A percentile compares a stretch with the other conserved stretches of the same genome.
phyloP scores from a whole-genome alignment of 768 basidiomycete species.

The Rhizopogon vulgaris region DNA sequence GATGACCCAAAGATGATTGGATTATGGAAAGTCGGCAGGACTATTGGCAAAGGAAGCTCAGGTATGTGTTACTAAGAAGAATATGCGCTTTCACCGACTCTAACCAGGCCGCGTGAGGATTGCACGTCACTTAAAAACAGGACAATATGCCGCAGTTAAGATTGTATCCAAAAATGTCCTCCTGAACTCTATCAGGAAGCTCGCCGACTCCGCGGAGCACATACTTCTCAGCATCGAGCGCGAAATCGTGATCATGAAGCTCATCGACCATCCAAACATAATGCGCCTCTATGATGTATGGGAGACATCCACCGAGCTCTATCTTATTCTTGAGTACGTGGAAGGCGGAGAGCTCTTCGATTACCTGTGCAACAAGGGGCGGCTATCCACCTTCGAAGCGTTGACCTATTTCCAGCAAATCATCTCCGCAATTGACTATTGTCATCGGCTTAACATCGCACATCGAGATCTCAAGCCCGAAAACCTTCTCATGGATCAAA shows the following conservation, averaged over 20 bases:
- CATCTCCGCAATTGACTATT: conserved; percentile 86
- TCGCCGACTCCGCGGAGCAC: conserved; percentile 71
- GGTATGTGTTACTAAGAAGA: conserved; percentile 27
- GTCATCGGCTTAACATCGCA: conserved; percentile 89
- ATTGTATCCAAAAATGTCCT: conserved; percentile 77
- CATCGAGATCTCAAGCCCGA: conserved; percentile 95
- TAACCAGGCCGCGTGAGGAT: conserved; percentile 79
- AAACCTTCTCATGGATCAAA: conserved; percentile 79
- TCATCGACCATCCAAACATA: conserved; percentile 92
- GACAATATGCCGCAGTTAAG: conserved; percentile 90
- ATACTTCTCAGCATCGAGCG: conserved; percentile 78
- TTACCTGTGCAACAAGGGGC: conserved; percentile 75
- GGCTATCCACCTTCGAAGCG: conserved; percentile 65
- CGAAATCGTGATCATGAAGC: conserved; percentile 97
- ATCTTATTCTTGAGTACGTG: conserved; percentile 90
- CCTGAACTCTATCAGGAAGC: conserved; percentile 58
- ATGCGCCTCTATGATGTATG: conserved; percentile 95
- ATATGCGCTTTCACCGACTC: background rate
- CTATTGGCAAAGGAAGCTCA: conserved; percentile 77
- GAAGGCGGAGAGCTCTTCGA: conserved; percentile 95
- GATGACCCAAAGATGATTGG: conserved; percentile 67
- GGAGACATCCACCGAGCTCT: conserved; percentile 88
- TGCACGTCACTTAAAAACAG: conserved; percentile 82
- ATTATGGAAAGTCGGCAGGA: conserved; percentile 77
- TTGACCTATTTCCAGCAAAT: conserved; percentile 90